These are phyloP conservation scores for Tubosaeta sp. DNA, from an alignment of 768 basidiomycete species.

Conservation along the genomic window DNA sequence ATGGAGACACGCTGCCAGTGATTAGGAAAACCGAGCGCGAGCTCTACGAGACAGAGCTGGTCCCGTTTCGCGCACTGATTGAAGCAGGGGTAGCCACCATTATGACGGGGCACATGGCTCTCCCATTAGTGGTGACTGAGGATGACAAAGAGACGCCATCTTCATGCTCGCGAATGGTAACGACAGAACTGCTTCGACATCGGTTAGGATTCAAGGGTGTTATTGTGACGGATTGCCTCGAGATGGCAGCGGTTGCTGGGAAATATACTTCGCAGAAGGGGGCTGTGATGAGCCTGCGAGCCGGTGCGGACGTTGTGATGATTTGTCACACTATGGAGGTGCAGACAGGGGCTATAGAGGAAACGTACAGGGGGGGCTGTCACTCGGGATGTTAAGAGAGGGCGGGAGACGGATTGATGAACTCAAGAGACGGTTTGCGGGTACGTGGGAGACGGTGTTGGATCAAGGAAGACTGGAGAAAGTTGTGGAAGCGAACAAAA, in stretches of 20 bases:
- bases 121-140: slow-evolving; percentile 45
- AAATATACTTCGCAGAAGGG: slow-evolving; percentile 36
- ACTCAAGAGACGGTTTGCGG: slow-evolving; percentile 51
- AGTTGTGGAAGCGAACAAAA: slow-evolving; percentile 37
- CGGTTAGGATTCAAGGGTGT: slow-evolving; percentile 54
- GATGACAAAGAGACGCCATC: slow-evolving; percentile 48
- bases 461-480: slow-evolving; percentile 20
- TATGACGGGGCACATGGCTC: slow-evolving; percentile 74
- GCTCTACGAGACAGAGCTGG: slow-evolving; percentile 47
- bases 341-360: slow-evolving; percentile 52
- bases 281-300: slow-evolving; percentile 51
- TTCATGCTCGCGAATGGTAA: slow-evolving; percentile 53
- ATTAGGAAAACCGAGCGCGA: slow-evolving; percentile 47
- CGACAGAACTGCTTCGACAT: slow-evolving; percentile 47
- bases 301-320: slow-evolving; percentile 73
- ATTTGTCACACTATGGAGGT: slow-evolving; percentile 58
- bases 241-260: slow-evolving; percentile 68
- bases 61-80: slow-evolving; percentile 53
- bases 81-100: slow-evolving; percentile 44
- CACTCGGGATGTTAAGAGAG: slow-evolving; percentile 32
- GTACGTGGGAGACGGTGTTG: slow-evolving; percentile 41
- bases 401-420: slow-evolving; percentile 44
- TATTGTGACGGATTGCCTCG: slow-evolving; percentile 69
- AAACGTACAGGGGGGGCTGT: slow-evolving; percentile 45
- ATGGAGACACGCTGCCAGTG: slow-evolving; percentile 67